Conservation (phyloP, 768 basidiomycete genomes). For the Lactarius akahatsu region DNA sequence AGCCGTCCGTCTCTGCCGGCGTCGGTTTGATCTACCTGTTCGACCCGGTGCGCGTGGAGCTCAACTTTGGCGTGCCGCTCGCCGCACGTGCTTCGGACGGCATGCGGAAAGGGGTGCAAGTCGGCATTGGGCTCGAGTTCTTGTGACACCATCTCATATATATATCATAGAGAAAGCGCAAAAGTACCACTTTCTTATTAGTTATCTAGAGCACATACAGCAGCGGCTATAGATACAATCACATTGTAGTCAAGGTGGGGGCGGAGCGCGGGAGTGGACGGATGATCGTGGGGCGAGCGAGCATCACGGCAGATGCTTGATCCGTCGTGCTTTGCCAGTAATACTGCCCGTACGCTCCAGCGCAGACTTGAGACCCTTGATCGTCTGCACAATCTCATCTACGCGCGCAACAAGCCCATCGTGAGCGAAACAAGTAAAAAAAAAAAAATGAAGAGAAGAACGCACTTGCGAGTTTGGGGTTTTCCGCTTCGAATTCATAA, state of each 20-base stretch:
- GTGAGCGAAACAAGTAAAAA: not conserved
- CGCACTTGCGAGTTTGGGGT: constrained; percentile 73
- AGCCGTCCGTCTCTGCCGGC: constrained; percentile 76
- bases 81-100: constrained; percentile 67
- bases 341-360: constrained; percentile 66
- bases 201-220: constrained; percentile 22
- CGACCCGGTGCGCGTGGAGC: constrained; percentile 80
- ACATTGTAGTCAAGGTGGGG: not conserved
- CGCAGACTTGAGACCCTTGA: constrained; percentile 60
- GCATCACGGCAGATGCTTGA: constrained; percentile 43
- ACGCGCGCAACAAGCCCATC: constrained; percentile 1
- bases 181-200: constrained; percentile 22
- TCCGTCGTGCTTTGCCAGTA: constrained; percentile 55
- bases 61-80: constrained; percentile 85
- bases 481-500: constrained; percentile 97
- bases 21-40: constrained; percentile 82
- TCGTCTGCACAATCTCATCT: constrained; percentile 79
- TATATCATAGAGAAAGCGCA: not conserved
- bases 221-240: constrained; percentile 21
- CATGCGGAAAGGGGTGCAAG: constrained; percentile 66
- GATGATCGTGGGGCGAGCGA: not conserved
- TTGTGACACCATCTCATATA: constrained; percentile 39
- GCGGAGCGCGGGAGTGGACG: too few relatives aligned
- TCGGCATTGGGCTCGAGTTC: constrained; percentile 81
- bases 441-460: constrained; percentile 16